Conservation (phyloP, 2,329 filamentous ascomycete species). For the Lecanicillium sp. region DNA sequence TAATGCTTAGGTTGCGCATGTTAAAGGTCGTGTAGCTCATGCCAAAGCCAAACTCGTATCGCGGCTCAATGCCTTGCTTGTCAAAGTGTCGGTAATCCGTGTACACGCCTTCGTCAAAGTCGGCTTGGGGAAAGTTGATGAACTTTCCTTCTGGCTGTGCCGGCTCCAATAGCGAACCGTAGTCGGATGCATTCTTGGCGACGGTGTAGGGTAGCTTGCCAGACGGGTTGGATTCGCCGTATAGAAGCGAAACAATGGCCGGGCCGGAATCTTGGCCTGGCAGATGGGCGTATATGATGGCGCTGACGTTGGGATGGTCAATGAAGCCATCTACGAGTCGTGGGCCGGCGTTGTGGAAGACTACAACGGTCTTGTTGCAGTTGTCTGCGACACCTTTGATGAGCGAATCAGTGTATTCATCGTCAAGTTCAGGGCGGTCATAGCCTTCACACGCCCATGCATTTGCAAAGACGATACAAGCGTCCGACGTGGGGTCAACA, state of each 20-base stretch:
- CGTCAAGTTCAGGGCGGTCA: slow-evolving; percentile 51
- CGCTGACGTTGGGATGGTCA: slow-evolving; percentile 56
- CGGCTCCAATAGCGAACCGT: slow-evolving; percentile 34
- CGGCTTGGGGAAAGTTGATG: slow-evolving; percentile 39
- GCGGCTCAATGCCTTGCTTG: slow-evolving; percentile 34
- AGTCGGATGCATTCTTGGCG: slow-evolving; percentile 47
- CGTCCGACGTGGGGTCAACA: slow-evolving; percentile 43
- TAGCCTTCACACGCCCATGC: slow-evolving; percentile 66
- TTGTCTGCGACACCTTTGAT: slow-evolving; percentile 47
- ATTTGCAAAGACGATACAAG: slow-evolving; percentile 62
- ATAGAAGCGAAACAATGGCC: slow-evolving; percentile 47
- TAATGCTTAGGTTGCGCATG: slow-evolving; percentile 30
- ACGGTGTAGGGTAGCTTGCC: slow-evolving; percentile 56
- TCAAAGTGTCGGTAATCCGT: slow-evolving; percentile 50
- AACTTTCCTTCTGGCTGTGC: slow-evolving; percentile 40
- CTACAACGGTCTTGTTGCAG: slow-evolving; percentile 55
- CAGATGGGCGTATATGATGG: slow-evolving; percentile 54
- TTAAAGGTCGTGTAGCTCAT: slow-evolving; percentile 47
- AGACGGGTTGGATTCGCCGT: slow-evolving; percentile 47
- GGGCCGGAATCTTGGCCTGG: slow-evolving; percentile 56
- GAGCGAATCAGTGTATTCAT: slow-evolving; percentile 55
- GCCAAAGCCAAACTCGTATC: slow-evolving; percentile 50
- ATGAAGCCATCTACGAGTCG: slow-evolving; percentile 53
- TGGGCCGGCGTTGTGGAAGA: slow-evolving; percentile 56
- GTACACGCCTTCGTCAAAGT: slow-evolving; percentile 43